Percentiles rank a stretch among this genome's conserved stretches.
phyloP scores from a whole-genome alignment of 768 basidiomycete species.

The Erythrobasidium yunnanense region DNA sequence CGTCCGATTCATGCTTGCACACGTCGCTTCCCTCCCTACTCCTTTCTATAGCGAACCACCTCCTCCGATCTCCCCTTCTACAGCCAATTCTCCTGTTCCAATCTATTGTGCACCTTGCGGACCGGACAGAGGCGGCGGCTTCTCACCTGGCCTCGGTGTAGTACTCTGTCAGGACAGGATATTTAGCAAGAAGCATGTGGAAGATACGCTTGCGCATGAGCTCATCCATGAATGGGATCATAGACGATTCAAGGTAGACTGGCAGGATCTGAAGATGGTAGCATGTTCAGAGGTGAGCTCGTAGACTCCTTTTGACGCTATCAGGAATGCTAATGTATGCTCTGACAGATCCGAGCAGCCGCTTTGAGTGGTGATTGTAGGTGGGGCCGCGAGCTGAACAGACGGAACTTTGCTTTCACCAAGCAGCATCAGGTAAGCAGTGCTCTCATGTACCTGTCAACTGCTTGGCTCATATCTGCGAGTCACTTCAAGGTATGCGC shows the following conservation, averaged over 20 bases:
- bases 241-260: conserved; percentile 71
- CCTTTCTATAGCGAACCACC: not conserved
- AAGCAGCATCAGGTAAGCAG: conserved; percentile 80
- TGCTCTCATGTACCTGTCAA: not conserved
- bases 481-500: conserved; percentile 60
- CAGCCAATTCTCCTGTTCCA: conserved; percentile 47
- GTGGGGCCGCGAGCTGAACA: conserved; percentile 65
- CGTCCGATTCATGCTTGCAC: conserved; percentile 15
- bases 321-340: not conserved
- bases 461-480: not conserved
- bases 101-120: conserved; percentile 80
- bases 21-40: conserved; percentile 1
- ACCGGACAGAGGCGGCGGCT: conserved; percentile 62
- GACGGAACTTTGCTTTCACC: conserved; percentile 64
- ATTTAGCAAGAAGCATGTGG: conserved; percentile 72
- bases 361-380: conserved; percentile 87
- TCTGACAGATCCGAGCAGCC: conserved; percentile 82
- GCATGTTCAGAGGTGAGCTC: conserved; percentile 83
- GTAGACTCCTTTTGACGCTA: not conserved
- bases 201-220: conserved; percentile 85
- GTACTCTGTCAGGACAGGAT: conserved; percentile 77
- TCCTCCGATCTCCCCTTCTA: not conserved
- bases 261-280: conserved; percentile 79
- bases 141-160: conserved; percentile 64
- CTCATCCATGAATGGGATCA: conserved; percentile 92